These are phyloP conservation scores for Piloderma croceum DNA, from an alignment of 768 basidiomycete genomes.

Conservation along the genomic window DNA sequence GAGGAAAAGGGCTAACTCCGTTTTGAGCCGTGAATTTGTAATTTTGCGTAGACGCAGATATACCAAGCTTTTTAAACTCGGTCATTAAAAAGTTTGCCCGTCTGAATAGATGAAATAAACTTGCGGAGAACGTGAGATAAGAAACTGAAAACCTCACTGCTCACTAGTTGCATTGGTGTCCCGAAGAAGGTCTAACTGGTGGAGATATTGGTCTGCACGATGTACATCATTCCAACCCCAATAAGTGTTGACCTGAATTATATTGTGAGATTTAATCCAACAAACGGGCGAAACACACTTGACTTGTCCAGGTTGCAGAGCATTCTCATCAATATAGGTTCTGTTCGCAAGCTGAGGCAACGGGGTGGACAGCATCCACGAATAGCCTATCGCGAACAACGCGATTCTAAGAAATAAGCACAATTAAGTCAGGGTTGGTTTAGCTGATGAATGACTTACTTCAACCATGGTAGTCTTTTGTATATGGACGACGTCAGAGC, in stretches of 20 bases:
- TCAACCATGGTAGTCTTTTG: constrained; percentile 26
- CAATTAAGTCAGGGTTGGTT: constrained; percentile 1
- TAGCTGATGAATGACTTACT: constrained; percentile 6
- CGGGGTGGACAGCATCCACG: constrained; percentile 84
- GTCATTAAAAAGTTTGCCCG: constrained; percentile 54
- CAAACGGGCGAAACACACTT: constrained; percentile 10
- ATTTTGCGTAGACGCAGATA: constrained; percentile 61
- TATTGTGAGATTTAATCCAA: background rate
- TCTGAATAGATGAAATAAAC: constrained; percentile 33
- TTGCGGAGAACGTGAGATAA: constrained; percentile 1
- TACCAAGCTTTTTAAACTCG: constrained; percentile 71
- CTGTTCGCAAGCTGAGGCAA: constrained; percentile 53
- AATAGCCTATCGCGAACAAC: constrained; percentile 60
- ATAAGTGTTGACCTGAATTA: constrained; percentile 74
- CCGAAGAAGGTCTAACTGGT: constrained; percentile 56
- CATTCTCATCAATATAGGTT: constrained; percentile 93
- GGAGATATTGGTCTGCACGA: constrained; percentile 75
- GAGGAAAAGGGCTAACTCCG: constrained; percentile 37
- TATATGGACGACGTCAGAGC: constrained; percentile 30
- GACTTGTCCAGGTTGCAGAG: constrained; percentile 91
- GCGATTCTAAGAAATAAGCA: constrained; percentile 34
- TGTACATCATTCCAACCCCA: constrained; percentile 93
- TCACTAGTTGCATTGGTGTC: constrained; percentile 59
- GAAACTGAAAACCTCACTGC: constrained; percentile 48
- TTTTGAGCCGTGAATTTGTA: constrained; percentile 53